Evolutionary conservation across 139 green algal species (phyloP), one percentile per base, ranked within the genome.

Genomic region (Chlamydomonas eustigma): DNA sequence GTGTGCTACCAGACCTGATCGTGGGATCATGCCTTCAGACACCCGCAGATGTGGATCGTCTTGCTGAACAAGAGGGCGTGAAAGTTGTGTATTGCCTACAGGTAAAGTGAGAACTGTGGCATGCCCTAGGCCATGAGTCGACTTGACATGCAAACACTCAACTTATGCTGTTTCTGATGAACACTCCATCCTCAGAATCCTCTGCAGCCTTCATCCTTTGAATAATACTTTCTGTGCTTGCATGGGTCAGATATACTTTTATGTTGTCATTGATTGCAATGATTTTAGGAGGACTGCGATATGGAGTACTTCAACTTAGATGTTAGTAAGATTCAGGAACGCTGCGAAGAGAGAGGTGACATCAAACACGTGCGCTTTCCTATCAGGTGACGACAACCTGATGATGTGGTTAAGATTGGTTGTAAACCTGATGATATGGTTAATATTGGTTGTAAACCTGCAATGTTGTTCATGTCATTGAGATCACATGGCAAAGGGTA

Each of bases 281-380:
- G n/a, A n/a, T 28, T 81, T 12, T 58, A 97, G 81, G 86, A 97
- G 83, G 89, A 97, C 84, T 84, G 65, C 22, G 92, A 97, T 83
- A 91, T 97, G 88, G 91, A 78, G 1, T 96, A 93, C 78, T 97
- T 97, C 80, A 82, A 82, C 51, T 81, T 97, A 30, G 91, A 97
- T 72, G 76, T 97, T 3, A 37, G 51, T 6, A 79, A 89, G 34
- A 94, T 97, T 64, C 51, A 84, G 51, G 81, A 51, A 22, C 70
- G 77, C 1, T 77, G 71, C 32, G 38, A 5, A 31, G 80, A 88
- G 75, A 73, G 85, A 0, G 88, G 91, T 0, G 87, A 91, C 84
- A 80, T 97, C 36, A 73, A 88, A 72, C 91, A 94, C 77, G 69
- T 94, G 39, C 82, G 87, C 36, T 86, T 87, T 39, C 69, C 71